phyloP scores from a whole-genome alignment of 768 basidiomycete genomes.

The Mycena latifolia region DNA sequence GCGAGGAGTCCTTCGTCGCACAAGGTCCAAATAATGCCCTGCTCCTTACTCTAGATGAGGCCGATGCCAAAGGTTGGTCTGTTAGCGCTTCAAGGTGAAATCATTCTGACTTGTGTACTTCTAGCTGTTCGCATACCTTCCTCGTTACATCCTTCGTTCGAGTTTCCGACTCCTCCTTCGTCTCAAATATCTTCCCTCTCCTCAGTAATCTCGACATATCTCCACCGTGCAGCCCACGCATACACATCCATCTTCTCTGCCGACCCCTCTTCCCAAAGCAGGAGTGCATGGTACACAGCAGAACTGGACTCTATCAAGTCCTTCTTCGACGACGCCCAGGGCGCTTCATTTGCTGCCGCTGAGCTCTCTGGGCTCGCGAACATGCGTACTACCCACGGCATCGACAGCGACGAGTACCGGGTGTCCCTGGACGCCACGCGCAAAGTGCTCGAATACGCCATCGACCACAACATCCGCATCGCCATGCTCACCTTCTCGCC shows the following conservation, averaged over 20 bases:
- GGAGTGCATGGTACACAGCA: slow-evolving; percentile 43
- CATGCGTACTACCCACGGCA: slow-evolving; percentile 61
- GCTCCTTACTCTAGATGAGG: slow-evolving; percentile 68
- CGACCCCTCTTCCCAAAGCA: slow-evolving; percentile 50
- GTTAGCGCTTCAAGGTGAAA: neutral
- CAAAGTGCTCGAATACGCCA: slow-evolving; percentile 57
- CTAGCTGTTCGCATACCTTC: slow-evolving; percentile 68
- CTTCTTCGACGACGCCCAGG: slow-evolving; percentile 66
- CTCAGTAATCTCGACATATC: slow-evolving; percentile 68
- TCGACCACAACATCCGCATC: slow-evolving; percentile 55
- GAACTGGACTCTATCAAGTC: slow-evolving; percentile 58
- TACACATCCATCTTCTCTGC: slow-evolving; percentile 68
- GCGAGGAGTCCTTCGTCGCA: slow-evolving; percentile 67
- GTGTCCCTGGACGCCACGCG: slow-evolving; percentile 60
- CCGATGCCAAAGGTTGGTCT: slow-evolving; percentile 65
- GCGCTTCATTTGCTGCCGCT: slow-evolving; percentile 71
- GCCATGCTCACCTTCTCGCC: slow-evolving; percentile 66
- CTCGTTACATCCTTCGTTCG: slow-evolving; percentile 63
- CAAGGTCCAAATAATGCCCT: slow-evolving; percentile 63
- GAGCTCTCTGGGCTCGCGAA: slow-evolving; percentile 65
- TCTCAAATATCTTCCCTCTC: slow-evolving; percentile 55
- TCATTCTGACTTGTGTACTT: slow-evolving; percentile 22
- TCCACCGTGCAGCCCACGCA: slow-evolving; percentile 66
- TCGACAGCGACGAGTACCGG: slow-evolving; percentile 66
- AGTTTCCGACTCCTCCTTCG: slow-evolving; percentile 42